Evolutionary conservation across 1,139 yeast genomes (phyloP).

Genomic region (Nematodospora anomalae): DNA sequence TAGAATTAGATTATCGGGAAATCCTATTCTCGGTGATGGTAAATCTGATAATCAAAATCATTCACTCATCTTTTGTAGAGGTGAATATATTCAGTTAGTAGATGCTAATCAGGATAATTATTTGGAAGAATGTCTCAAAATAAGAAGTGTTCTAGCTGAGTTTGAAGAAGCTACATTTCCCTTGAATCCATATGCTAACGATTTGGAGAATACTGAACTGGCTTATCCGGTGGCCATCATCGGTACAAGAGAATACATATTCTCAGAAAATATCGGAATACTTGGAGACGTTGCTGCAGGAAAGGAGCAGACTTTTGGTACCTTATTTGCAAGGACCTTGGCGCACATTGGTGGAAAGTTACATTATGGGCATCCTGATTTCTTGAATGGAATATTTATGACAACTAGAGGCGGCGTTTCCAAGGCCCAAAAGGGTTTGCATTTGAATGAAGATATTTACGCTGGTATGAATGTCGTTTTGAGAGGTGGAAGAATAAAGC

Average conservation of each 20-base stretch:
- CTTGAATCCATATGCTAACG: slow-evolving; percentile 33
- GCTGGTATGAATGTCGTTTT: slow-evolving; percentile 56
- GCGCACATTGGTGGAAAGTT: slow-evolving; percentile 57
- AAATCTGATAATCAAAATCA: slow-evolving; percentile 59
- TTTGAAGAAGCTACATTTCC: slow-evolving; percentile 45
- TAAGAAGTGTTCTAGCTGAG: slow-evolving; percentile 50
- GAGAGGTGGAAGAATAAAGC: slow-evolving; percentile 56
- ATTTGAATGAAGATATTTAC: slow-evolving; percentile 55
- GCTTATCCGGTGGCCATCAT: slow-evolving; percentile 52
- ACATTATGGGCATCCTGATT: slow-evolving; percentile 60
- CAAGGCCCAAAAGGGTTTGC: slow-evolving; percentile 55
- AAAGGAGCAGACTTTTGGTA: slow-evolving; percentile 58
- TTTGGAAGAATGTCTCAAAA: slow-evolving; percentile 54
- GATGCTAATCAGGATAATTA: slow-evolving; percentile 62
- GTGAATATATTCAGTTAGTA: slow-evolving; percentile 53
- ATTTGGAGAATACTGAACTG: slow-evolving; percentile 22
- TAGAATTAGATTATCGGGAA: slow-evolving; percentile 48
- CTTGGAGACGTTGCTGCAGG: slow-evolving; percentile 60
- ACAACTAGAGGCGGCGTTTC: slow-evolving; percentile 58
- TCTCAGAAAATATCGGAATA: slow-evolving; percentile 54
- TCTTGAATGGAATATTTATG: slow-evolving; percentile 50
- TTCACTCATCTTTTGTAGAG: slow-evolving; percentile 49
- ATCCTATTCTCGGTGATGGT: slow-evolving; percentile 58
- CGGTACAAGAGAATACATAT: slow-evolving; percentile 56
- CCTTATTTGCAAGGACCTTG: slow-evolving; percentile 53